A percentile compares a stretch with the other conserved stretches of the same genome.
phyloP scores from a whole-genome alignment of 1,284 basidiomycete genomes.

The Pyrrhoderma noxium region DNA sequence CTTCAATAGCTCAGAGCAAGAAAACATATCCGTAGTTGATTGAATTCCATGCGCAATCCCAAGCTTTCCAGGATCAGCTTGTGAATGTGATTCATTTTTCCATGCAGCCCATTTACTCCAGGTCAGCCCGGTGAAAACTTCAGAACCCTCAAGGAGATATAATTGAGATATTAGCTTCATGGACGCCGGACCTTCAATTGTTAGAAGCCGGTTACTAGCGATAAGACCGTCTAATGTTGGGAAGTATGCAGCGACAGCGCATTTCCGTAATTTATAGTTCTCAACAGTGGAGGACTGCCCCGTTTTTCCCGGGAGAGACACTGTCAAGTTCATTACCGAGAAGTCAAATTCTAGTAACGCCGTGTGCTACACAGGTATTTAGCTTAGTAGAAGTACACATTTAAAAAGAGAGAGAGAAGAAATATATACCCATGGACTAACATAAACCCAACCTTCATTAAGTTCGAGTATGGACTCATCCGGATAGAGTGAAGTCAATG shows the following conservation, averaged over 20 bases:
- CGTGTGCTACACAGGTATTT: too few relatives aligned
- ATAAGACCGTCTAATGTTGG: background rate
- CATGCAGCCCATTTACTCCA: background rate
- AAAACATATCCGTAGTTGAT: background rate
- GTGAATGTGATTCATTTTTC: background rate
- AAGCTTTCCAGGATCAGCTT: background rate
- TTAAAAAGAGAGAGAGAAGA: too few relatives aligned
- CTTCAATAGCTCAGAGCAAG: background rate
- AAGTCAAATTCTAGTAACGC: too few relatives aligned
- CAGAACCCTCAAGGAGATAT: background rate
- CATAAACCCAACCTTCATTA: slow-evolving; percentile 20
- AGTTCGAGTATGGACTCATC: slow-evolving; percentile 5
- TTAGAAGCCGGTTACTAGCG: background rate
- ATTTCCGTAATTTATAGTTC: background rate
- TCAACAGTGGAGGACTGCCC: too few relatives aligned
- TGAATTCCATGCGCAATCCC: background rate
- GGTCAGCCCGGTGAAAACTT: background rate
- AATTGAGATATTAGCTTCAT: background rate
- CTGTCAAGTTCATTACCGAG: too few relatives aligned
- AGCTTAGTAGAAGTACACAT: too few relatives aligned
- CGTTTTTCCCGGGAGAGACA: too few relatives aligned
- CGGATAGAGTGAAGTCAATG: slow-evolving; percentile 19
- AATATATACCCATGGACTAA: slow-evolving; percentile 18
- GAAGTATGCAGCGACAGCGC: background rate
- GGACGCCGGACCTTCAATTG: slow-evolving; percentile 2